A percentile compares a stretch with the other conserved stretches of the same genome.
Evolutionary conservation across 768 basidiomycete species (phyloP).

Genomic region (Hysterangium stoloniferum): DNA sequence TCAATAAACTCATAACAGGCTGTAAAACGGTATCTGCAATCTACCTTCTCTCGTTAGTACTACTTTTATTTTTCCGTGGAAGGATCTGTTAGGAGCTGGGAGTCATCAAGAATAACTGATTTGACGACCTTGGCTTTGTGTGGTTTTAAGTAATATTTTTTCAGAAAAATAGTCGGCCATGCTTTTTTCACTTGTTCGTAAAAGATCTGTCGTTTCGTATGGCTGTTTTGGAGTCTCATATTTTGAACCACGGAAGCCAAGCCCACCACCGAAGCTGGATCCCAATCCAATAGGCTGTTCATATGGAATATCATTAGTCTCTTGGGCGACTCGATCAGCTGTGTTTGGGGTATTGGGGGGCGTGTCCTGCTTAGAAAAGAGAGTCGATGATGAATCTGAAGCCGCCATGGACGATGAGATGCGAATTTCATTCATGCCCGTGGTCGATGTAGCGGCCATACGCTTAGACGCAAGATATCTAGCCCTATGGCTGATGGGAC

Average conservation of each 20-base stretch:
- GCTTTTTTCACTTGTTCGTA: conserved; percentile 36
- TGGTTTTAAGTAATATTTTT: too few relatives aligned
- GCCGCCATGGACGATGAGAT: conserved; percentile 40
- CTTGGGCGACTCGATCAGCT: neutral
- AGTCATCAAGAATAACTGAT: too few relatives aligned
- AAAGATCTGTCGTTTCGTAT: neutral
- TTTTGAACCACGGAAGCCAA: neutral
- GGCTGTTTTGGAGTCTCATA: neutral
- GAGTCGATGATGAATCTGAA: conserved; percentile 25
- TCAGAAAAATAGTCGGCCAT: conserved; percentile 87
- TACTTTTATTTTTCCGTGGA: too few relatives aligned
- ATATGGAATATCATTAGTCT: neutral
- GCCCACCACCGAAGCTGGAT: neutral
- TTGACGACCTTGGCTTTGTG: too few relatives aligned
- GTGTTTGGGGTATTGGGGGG: neutral
- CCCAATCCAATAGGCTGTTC: neutral
- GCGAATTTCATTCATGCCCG: conserved; percentile 86
- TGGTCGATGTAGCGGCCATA: conserved; percentile 61
- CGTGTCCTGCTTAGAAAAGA: neutral
- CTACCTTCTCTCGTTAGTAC: too few relatives aligned
- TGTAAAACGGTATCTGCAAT: too few relatives aligned
- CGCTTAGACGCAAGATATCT: conserved; percentile 76
- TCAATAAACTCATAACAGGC: too few relatives aligned
- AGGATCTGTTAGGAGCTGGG: too few relatives aligned
- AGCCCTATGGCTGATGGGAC: conserved; percentile 60